Percentiles rank a stretch among this genome's conserved stretches.
Conservation (phyloP, 1,284 basidiomycete species). For the Omphalotus olearius region DNA sequence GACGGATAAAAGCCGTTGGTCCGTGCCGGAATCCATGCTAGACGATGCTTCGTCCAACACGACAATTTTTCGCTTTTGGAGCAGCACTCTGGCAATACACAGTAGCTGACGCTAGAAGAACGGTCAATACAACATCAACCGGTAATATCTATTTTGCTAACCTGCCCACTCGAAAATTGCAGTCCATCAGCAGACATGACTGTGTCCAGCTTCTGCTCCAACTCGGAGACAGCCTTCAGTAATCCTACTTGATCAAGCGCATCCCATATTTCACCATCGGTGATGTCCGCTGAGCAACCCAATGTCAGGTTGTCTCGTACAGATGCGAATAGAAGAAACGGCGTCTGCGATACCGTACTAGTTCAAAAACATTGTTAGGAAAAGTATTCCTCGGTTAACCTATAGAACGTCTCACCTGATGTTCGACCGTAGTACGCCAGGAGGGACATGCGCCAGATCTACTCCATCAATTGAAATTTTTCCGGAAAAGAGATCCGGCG, state of each 20-base stretch:
- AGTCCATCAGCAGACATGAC: constrained; percentile 14
- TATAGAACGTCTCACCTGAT: constrained; percentile 8
- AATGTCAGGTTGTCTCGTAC: constrained; percentile 10
- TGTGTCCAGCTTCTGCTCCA: constrained; percentile 15
- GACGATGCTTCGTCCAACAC: constrained; percentile 2
- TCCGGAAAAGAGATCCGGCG: constrained; percentile 12
- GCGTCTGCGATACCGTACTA: constrained; percentile 14
- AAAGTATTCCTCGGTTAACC: background rate
- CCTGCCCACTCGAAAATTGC: constrained; percentile 17
- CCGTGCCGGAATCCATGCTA: constrained; percentile 1
- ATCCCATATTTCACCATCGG: constrained; percentile 14
- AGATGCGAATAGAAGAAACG: constrained; percentile 14
- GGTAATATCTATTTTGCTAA: background rate
- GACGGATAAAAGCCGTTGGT: background rate
- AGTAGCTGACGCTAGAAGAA: constrained; percentile 23
- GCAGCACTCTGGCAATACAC: background rate
- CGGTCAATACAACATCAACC: constrained; percentile 13
- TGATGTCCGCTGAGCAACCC: constrained; percentile 1
- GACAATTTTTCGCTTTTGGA: constrained; percentile 21
- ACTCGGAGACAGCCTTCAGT: constrained; percentile 3
- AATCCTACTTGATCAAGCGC: constrained; percentile 15
- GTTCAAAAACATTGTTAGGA: background rate
- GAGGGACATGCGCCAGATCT: constrained; percentile 11
- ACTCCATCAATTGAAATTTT: constrained; percentile 14
- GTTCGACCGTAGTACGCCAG: constrained; percentile 11